phyloP scores from a whole-genome alignment of 306 rosid genomes.

The Corylus avellana region DNA sequence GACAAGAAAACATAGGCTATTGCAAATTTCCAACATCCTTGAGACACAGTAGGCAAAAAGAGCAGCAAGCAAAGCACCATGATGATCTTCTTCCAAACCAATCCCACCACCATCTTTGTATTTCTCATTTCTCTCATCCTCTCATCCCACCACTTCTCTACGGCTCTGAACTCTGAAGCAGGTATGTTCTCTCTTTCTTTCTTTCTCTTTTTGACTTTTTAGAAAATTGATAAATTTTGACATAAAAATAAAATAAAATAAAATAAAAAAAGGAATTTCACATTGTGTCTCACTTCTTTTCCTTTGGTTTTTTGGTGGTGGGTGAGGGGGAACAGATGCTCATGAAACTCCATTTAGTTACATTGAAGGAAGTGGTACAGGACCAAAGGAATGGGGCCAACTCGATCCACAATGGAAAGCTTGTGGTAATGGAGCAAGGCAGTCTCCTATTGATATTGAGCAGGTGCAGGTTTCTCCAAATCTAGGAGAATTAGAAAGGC shows the following conservation, averaged over 20 bases:
- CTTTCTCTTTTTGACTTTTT: not conserved
- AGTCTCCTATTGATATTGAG: conserved; percentile 78
- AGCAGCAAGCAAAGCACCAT: not conserved
- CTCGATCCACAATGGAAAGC: conserved; percentile 61
- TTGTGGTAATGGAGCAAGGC: conserved; percentile 60
- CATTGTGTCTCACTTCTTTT: not conserved
- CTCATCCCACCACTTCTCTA: conserved; percentile 25
- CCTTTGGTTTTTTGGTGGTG: not conserved
- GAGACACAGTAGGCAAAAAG: not conserved
- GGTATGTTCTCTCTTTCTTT: conserved; percentile 39
- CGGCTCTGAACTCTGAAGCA: conserved; percentile 42
- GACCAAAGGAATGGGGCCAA: conserved; percentile 68
- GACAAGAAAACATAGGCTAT: not conserved
- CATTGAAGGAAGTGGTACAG: conserved; percentile 46
- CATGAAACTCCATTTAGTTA: conserved; percentile 42
- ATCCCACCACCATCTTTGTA: conserved; percentile 20
- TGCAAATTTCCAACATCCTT: not conserved
- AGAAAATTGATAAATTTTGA: not conserved
- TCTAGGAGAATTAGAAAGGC: conserved; percentile 51
- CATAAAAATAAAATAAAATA: not conserved
- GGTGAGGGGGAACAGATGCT: conserved; percentile 31
- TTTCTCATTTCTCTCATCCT: conserved; percentile 28
- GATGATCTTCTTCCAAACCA: conserved; percentile 12
- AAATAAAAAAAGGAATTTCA: not conserved
- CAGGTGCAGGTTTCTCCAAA: conserved; percentile 38